phyloP scores from a whole-genome alignment of 1,139 yeast genomes.

The Blastobotrys aristatus region DNA sequence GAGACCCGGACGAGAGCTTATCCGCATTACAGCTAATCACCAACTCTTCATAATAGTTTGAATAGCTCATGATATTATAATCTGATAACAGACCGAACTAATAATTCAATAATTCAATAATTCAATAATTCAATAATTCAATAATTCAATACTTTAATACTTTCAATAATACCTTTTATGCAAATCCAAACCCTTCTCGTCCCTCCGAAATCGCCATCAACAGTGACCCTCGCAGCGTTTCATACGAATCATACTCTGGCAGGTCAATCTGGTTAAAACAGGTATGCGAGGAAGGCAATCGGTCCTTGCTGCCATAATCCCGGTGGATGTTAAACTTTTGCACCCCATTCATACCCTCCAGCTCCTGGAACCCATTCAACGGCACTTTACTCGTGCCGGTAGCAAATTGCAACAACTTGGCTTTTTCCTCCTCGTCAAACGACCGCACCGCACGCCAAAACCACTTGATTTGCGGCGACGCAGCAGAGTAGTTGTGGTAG shows the following conservation, averaged over 20 bases:
- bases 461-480: slow-evolving; percentile 89
- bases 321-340: slow-evolving; percentile 87
- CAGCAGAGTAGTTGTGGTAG: slow-evolving; percentile 78
- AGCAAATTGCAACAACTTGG: slow-evolving; percentile 88
- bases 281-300: slow-evolving; percentile 93
- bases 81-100: no score
- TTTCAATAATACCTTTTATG: slow-evolving; percentile 31
- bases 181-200: slow-evolving; percentile 92
- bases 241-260: slow-evolving; percentile 90
- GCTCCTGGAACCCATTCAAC: slow-evolving; percentile 83
- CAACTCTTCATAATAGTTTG: no score
- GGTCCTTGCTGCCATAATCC: slow-evolving; percentile 78
- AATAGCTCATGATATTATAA: no score
- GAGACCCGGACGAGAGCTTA: no score
- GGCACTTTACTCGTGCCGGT: slow-evolving; percentile 99
- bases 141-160: no score
- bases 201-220: slow-evolving; percentile 90
- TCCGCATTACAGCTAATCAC: no score
- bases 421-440: slow-evolving; percentile 90
- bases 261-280: slow-evolving; percentile 93
- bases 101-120: no score
- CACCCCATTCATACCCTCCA: slow-evolving; percentile 83
- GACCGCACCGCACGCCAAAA: slow-evolving; percentile 98
- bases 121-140: no score
- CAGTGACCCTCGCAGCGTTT: slow-evolving; percentile 73